Evolutionary conservation across 2,329 filamentous ascomycete genomes (phyloP).

Genomic region (Lasiodiplodia theobromae): DNA sequence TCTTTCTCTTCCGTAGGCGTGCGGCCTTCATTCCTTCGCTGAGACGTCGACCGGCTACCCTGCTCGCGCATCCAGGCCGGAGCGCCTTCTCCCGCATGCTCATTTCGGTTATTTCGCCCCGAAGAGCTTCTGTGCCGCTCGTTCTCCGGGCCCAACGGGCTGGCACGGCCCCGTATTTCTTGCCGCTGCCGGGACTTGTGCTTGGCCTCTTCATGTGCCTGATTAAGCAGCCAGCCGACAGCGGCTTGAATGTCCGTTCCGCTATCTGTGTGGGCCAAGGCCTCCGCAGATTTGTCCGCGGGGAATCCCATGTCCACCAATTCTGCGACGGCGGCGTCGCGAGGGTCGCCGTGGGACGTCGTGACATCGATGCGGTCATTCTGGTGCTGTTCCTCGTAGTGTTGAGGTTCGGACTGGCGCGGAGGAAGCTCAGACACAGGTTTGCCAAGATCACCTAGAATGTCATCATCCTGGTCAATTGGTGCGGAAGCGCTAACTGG

Average conservation of each 20-base stretch:
- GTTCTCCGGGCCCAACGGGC: conserved; percentile 32
- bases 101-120: conserved; percentile 34
- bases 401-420: conserved; percentile 38
- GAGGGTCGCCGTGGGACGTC: conserved; percentile 54
- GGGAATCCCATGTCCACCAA: conserved; percentile 95
- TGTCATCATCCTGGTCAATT: conserved; percentile 59
- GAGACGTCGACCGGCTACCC: conserved; percentile 57
- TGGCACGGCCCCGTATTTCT: conserved; percentile 38
- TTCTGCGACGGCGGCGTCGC: conserved; percentile 83
- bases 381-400: background rate
- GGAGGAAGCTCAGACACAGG: conserved; percentile 62
- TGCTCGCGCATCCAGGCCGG: conserved; percentile 71
- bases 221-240: conserved; percentile 87
- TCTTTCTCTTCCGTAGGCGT: conserved; percentile 72
- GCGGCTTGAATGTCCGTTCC: conserved; percentile 84
- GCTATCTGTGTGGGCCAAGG: conserved; percentile 79
- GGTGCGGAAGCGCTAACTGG: conserved; percentile 34
- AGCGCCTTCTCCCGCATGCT: conserved; percentile 33
- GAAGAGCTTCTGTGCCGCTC: conserved; percentile 37
- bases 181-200: conserved; percentile 64
- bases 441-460: conserved; percentile 66
- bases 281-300: conserved; percentile 79
- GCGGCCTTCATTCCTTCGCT: conserved; percentile 59
- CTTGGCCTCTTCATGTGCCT: conserved; percentile 84
- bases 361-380: conserved; percentile 13